Base-by-base conservation (phyloP, 2,329 filamentous ascomycete species). In the Apiospora malaysiana region DNA sequence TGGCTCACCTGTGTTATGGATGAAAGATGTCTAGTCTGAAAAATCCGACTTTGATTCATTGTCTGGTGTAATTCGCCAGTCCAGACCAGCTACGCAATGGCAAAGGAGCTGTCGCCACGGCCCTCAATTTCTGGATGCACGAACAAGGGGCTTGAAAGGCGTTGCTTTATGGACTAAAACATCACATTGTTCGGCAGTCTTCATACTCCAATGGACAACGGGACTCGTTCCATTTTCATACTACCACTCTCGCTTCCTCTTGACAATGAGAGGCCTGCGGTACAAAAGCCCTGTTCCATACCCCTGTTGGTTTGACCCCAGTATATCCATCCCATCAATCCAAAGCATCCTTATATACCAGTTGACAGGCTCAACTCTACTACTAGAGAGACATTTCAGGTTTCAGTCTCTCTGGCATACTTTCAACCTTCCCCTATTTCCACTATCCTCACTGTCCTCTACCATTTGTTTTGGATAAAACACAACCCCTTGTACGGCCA, bases 361-460 rank as follows among this genome's bases (percentile, higher is more conserved):
- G 42, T 68, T 27, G 42, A 47, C 66, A 18, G 66, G 66, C 23
- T 68, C 23, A 68, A 68, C 66, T 47, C 25, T 23, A 23, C 25
- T 23, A 23, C 66, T 47, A 23, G 66, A n/a, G 42, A 68, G 66
- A 37, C 42, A 40, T 16, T 47, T 32, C 7, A 25, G 23, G 14
- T 56, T 32, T 32, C 21, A 21, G 49, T 32, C 49, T 56, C 49
- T 56, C 25, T 56, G 18, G 49, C 12, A 6, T 25, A 45, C 10
- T 10, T 43, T 25, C 40, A 16, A 32, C 32, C 32, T 42, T 14
- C 14, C 27, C 16, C 21, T 67, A 16, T 42, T 45, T 42, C 10
- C 21, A 46, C 32, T 67, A 32, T 6, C 21, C 40, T 47, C 56
- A 7, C 21, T 27, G 21, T 18, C 27, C 23, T 5, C 66, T n/a